These are phyloP conservation scores for Opeltia flavorubescens DNA, from an alignment of 495 filamentous ascomycete genomes.

Conservation along the genomic window DNA sequence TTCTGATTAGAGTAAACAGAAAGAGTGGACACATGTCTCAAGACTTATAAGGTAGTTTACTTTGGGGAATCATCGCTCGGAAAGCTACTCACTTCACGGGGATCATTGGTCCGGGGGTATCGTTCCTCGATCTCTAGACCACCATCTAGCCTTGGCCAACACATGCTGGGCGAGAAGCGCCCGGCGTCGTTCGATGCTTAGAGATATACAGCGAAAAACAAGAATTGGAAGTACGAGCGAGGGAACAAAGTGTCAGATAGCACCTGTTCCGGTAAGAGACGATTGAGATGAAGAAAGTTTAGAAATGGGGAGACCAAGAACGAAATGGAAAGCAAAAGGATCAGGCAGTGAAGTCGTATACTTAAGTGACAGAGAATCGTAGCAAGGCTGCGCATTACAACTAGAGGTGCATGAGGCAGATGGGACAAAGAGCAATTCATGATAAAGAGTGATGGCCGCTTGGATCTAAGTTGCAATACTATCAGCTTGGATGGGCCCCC, in stretches of 20 bases:
- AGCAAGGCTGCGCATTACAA: neutral
- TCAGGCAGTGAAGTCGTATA: neutral
- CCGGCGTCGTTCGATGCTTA: neutral
- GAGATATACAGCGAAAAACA: neutral
- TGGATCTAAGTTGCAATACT: neutral
- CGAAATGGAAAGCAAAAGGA: neutral
- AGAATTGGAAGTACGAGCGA: neutral
- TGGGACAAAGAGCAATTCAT: no score
- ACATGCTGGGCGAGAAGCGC: neutral
- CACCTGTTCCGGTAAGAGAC: neutral
- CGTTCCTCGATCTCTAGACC: conserved; percentile 14
- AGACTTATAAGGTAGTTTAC: no score
- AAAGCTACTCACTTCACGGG: no score
- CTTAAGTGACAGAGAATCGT: neutral
- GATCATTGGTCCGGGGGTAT: conserved; percentile 6
- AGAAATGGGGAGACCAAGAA: neutral
- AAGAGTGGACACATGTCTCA: no score
- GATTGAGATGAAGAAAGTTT: neutral
- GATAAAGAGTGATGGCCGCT: neutral
- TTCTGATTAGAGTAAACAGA: no score
- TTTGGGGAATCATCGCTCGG: no score
- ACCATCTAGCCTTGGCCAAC: conserved; percentile 7
- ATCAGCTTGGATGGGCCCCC: neutral
- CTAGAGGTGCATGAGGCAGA: neutral
- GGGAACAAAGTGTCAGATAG: neutral